phyloP scores from a whole-genome alignment of 345 rosid species.

The Hibiscus syriacus region DNA sequence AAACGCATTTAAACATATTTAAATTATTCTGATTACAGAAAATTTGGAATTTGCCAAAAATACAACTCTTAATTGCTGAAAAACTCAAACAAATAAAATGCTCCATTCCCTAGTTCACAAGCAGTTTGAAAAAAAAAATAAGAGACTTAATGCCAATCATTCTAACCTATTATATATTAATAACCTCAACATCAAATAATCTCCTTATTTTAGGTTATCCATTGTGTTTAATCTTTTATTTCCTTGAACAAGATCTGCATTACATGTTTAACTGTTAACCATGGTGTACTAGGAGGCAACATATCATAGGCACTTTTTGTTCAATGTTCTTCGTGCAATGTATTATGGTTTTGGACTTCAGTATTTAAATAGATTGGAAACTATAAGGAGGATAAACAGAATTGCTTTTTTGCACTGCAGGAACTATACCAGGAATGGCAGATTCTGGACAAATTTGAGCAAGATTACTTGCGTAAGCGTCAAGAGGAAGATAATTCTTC shows the following conservation, averaged over 20 bases:
- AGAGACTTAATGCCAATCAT: not conserved
- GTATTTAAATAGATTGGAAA: not conserved
- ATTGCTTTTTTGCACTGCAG: constrained; percentile 25
- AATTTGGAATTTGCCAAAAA: not conserved
- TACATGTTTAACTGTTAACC: not conserved
- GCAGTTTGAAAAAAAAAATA: not conserved
- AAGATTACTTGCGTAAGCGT: constrained; percentile 41
- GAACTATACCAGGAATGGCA: constrained; percentile 66
- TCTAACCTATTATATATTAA: not conserved
- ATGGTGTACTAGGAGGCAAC: not conserved
- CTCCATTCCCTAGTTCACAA: not conserved
- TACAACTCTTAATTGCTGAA: not conserved
- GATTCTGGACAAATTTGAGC: constrained; percentile 61
- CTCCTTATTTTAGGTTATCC: not conserved
- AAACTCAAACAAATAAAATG: not conserved
- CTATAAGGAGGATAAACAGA: not conserved
- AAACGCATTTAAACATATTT: not conserved
- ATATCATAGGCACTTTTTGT: not conserved
- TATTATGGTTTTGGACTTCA: not conserved
- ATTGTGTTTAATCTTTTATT: not conserved
- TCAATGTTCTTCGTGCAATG: not conserved
- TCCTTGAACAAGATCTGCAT: not conserved
- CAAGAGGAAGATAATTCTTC: constrained; percentile 45
- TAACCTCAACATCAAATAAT: not conserved
- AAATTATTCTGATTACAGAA: not conserved